Percentiles rank a stretch among this genome's conserved stretches.
These are phyloP conservation scores for Suhomyces panamericanus DNA, from an alignment of 1,139 yeast genomes.

Conservation along the genomic window DNA sequence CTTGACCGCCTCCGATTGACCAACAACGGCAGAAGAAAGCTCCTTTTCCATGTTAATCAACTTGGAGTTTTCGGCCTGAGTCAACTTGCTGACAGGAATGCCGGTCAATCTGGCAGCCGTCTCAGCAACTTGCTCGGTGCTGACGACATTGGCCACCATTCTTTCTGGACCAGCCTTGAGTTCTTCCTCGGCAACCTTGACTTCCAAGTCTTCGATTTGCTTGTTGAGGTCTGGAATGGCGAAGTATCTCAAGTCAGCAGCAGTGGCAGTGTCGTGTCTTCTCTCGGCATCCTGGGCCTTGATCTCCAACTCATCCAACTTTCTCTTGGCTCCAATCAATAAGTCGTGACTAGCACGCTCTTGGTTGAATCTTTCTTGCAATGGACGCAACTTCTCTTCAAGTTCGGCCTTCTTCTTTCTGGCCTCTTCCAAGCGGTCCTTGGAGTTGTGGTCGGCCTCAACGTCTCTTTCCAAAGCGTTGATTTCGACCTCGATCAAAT, in stretches of 20 bases:
- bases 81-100: conserved; percentile 94
- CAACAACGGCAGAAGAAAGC: conserved; percentile 81
- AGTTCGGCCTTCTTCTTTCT: conserved; percentile 76
- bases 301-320: conserved; percentile 85
- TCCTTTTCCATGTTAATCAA: conserved; percentile 93
- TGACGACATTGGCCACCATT: conserved; percentile 85
- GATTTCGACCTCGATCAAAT: conserved; percentile 89
- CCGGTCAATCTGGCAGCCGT: conserved; percentile 98
- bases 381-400: conserved; percentile 82
- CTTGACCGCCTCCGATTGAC: conserved; percentile 93
- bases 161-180: conserved; percentile 57
- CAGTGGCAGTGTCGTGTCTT: conserved; percentile 90
- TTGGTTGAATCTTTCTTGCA: conserved; percentile 79
- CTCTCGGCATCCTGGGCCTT: conserved; percentile 97
- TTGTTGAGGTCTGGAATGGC: conserved; percentile 91
- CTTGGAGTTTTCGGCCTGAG: conserved; percentile 93
- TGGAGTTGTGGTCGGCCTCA: conserved; percentile 82
- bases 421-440: conserved; percentile 81
- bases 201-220: conserved; percentile 74
- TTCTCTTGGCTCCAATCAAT: conserved; percentile 83
- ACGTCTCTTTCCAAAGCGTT: conserved; percentile 96
- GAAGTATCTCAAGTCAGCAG: conserved; percentile 93
- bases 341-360: conserved; percentile 93
- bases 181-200: conserved; percentile 70
- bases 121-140: conserved; percentile 90